Base-by-base conservation (phyloP, 2,329 filamentous ascomycete genomes). In the Beauveria bassiana region DNA sequence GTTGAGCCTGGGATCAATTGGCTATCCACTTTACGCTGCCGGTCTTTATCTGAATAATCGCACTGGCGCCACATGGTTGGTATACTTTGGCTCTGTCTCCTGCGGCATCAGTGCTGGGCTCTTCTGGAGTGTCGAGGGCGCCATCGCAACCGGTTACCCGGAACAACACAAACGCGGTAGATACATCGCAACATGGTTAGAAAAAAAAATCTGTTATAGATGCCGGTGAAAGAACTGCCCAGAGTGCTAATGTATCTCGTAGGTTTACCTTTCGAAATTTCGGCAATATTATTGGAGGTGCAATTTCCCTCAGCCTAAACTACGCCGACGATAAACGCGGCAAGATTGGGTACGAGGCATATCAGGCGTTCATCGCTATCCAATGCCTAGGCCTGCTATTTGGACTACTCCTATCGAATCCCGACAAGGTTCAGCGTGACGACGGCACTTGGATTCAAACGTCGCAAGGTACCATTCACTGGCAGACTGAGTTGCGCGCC, bases 61-160 rank as follows among this genome's bases (percentile, higher is more conserved):
- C 1, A 87, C 77, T 66, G 81, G 82, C 2, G 82, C 75, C 2
- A 79, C 82, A 61, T 89, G 86, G 86, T 79, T 88, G 43, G 79
- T 87, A 16, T 75, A 87, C 7, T 74, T 89, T 38, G 86, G 85
- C 2, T 83, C 82, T 10, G 84, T 82, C 0, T 74, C 84, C 1
- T 88, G 84, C 68, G 86, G 86, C 20, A 75, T 87, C 22, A 83
- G 80, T 0, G 86, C 86, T 0, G 86, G 86, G 0, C 76, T 88
- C 2, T 88, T 88, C 72, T 89, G 86, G 86, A 82, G 83, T 72
- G 83, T 84, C 0, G 86, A 89, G 73, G 85, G 82, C 1, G 86
- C 86, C 0, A 86, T 89, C 61, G 83, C 84, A 0, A 77, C 88
- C 2, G 78, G 81, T 0, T 89, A 88, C 65, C 85, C 86, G 0